Percentiles rank a stretch among this genome's conserved stretches.
These are phyloP conservation scores for Suillus clintonianus DNA, from an alignment of 768 basidiomycete species.

Conservation along the genomic window DNA sequence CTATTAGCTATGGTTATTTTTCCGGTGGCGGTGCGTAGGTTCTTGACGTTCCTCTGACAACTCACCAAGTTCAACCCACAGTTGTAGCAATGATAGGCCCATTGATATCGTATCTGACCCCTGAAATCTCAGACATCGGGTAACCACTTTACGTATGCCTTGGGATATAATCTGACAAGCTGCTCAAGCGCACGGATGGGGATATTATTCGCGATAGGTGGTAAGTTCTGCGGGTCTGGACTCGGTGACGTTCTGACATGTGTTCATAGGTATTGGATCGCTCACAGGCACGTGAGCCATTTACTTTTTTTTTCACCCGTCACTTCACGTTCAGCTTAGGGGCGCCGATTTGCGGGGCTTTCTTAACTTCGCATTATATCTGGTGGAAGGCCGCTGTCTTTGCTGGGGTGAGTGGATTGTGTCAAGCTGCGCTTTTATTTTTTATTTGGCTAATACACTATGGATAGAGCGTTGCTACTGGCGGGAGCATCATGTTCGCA, in stretches of 20 bases:
- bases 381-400: conserved; percentile 64
- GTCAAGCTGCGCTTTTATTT: background rate
- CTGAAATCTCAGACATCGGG: conserved; percentile 54
- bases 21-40: conserved; percentile 39
- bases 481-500: background rate
- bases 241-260: background rate
- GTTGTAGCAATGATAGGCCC: conserved; percentile 46
- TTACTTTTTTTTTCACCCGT: conserved; percentile 1
- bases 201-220: conserved; percentile 48
- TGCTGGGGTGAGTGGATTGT: conserved; percentile 36
- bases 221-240: conserved; percentile 22
- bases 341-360: conserved; percentile 57
- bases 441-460: background rate
- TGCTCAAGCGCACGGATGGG: conserved; percentile 39
- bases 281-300: conserved; percentile 16
- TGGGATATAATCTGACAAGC: conserved; percentile 1
- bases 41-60: background rate
- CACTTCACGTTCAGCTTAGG: conserved; percentile 37
- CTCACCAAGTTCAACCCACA: conserved; percentile 1
- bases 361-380: conserved; percentile 48
- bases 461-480: background rate
- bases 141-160: conserved; percentile 13
- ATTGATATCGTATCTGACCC: conserved; percentile 45
- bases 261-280: conserved; percentile 23
- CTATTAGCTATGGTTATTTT: conserved; percentile 50